Evolutionary conservation across 1,284 basidiomycete genomes (phyloP).

Genomic region (Puccinia sorghi): DNA sequence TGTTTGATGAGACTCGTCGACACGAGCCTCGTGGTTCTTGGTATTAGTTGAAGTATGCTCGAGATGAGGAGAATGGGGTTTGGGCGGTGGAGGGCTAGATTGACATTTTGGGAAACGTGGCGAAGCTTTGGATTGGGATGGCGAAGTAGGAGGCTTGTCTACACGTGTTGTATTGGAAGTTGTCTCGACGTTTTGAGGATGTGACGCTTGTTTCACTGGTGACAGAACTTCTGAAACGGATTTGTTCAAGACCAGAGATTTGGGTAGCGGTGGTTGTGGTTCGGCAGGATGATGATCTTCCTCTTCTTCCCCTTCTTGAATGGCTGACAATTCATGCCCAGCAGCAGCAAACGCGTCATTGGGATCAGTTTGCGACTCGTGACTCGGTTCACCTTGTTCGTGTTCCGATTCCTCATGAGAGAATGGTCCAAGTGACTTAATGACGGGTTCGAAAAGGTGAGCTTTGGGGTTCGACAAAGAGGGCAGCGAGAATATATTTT

Average conservation of each 20-base stretch:
- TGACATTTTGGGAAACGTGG: too few species aligned
- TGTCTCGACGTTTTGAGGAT: neutral
- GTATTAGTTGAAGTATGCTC: neutral
- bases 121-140: neutral
- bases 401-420: neutral
- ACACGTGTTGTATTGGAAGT: neutral
- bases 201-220: neutral
- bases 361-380: constrained; percentile 23
- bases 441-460: constrained; percentile 11
- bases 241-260: neutral
- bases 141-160: neutral
- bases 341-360: constrained; percentile 24
- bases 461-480: constrained; percentile 1
- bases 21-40: constrained; percentile 6
- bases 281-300: constrained; percentile 22
- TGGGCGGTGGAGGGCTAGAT: constrained; percentile 1
- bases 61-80: neutral
- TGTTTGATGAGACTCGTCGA: constrained; percentile 10
- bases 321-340: constrained; percentile 50
- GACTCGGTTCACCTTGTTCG: neutral
- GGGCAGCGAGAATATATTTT: neutral
- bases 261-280: constrained; percentile 9
- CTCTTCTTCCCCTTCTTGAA: constrained; percentile 50
- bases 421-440: neutral
- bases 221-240: neutral